Evolutionary conservation across 2,329 filamentous ascomycete genomes (phyloP), one percentile per base, ranked within the genome.

Genomic region (Ophiostoma populinum): DNA sequence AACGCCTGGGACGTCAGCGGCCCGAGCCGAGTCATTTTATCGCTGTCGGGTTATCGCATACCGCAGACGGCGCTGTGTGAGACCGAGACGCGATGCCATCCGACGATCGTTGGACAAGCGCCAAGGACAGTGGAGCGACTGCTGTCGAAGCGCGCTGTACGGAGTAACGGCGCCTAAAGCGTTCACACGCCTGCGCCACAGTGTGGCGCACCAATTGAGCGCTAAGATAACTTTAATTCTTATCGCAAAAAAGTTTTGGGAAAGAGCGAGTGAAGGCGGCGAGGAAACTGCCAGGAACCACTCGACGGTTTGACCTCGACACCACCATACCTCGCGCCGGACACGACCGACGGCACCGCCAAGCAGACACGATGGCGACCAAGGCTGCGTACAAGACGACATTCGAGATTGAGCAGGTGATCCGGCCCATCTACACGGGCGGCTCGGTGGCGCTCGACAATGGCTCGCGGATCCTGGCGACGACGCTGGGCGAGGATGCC

Each of bases 351-450:
- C 17, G 4, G 5, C 13, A 11, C 11, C 19, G 9, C 25, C 13
- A n/a, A n/a, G 13, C 24, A 31, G 35, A 34, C 45, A 55, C 41
- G 37, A 73, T 78, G 73, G 67, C 73, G 37, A 67, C 59, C 41
- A 73, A 71, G 54, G 59, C 70, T 40, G 62, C 69, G 13, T 62
- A 70, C 47, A 92, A 85, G 63, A 94, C 85, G 39, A 93, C 87
- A 4, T 98, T 94, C 55, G 81, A 92, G 50, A 71, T 79, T 39
- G 69, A 69, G 44, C 74, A 79, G 49, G 80, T 83, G 32, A 80
- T 98, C 37, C 80, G 85, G 47, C 90, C 90, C 15, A 87, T 95
- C 33, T 94, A 90, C 52, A 93, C 87, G 2, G 90, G 90, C 36
- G 90, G 90, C 28, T 78, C 80, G 44, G 75, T 92, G 40, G 75